Evolutionary conservation across 305 asterid species (phyloP).

Genomic region (Fraxinus sp.): DNA sequence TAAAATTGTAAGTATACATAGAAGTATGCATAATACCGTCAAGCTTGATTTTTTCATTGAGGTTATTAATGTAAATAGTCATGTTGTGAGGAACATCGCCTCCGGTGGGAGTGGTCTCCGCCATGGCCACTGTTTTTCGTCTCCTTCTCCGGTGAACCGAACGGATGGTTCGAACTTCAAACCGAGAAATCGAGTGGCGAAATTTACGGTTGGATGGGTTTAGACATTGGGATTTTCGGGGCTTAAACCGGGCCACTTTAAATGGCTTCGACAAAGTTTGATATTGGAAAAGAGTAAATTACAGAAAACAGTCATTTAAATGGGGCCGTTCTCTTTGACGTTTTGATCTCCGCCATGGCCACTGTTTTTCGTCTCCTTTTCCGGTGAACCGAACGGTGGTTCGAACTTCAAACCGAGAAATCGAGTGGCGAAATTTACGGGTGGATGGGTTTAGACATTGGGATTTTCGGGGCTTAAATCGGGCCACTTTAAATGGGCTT

Average conservation of each 20-base stretch:
- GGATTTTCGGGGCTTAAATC: too few species aligned
- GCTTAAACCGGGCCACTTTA: conserved; percentile 15
- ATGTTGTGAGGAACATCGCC: conserved; percentile 56
- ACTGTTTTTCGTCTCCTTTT: too few species aligned
- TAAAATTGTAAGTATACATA: background rate
- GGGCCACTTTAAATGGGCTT: too few species aligned
- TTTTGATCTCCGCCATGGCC: too few species aligned
- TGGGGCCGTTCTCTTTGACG: too few species aligned
- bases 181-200: conserved; percentile 13
- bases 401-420: too few species aligned
- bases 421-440: too few species aligned
- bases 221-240: background rate
- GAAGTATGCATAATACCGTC: conserved; percentile 56
- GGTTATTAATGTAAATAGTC: conserved; percentile 89
- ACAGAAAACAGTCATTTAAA: too few species aligned
- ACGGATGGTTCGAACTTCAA: conserved; percentile 15
- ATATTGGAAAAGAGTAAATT: background rate
- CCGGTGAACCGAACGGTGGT: too few species aligned
- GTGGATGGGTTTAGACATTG: too few species aligned
- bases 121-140: conserved; percentile 43
- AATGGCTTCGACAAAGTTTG: background rate
- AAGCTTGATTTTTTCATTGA: conserved; percentile 92
- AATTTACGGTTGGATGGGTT: background rate
- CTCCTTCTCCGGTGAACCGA: conserved; percentile 23
- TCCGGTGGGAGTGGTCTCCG: conserved; percentile 54